Percentiles rank a stretch among this genome's conserved stretches.
Conservation (phyloP, 495 filamentous ascomycete genomes). For the Tuber melanosporum region DNA sequence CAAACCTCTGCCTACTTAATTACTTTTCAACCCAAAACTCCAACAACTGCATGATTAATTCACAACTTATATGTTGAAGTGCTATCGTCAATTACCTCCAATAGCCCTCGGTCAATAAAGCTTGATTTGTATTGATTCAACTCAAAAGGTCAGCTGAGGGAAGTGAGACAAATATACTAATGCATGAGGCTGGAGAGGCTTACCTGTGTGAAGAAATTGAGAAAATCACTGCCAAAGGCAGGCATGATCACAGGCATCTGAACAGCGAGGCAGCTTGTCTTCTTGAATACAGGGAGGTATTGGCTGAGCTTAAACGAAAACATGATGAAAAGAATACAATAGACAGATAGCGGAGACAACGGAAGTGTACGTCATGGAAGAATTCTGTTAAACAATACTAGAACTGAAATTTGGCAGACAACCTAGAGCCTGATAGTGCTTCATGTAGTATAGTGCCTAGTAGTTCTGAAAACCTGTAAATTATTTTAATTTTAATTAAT, state of each 20-base stretch:
- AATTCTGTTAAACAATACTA: no score
- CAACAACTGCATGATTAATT: slow-evolving; percentile 1
- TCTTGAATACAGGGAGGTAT: slow-evolving; percentile 1
- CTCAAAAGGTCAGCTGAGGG: slow-evolving; percentile 11
- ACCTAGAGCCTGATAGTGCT: no score
- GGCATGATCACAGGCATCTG: slow-evolving; percentile 3
- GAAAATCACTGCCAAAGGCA: slow-evolving; percentile 1
- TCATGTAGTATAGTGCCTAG: no score
- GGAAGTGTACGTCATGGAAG: no score
- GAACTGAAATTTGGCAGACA: no score
- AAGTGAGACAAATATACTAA: neutral
- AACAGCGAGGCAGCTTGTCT: slow-evolving; percentile 12
- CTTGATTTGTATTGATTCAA: neutral
- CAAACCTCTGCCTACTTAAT: neutral
- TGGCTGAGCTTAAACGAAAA: slow-evolving; percentile 11
- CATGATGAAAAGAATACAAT: neutral
- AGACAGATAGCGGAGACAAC: no score
- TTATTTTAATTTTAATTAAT: no score
- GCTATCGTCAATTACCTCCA: neutral
- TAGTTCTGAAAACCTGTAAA: no score
- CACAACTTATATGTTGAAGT: slow-evolving; percentile 7
- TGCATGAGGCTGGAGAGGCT: slow-evolving; percentile 4
- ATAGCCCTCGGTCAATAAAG: slow-evolving; percentile 11
- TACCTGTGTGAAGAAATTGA: slow-evolving; percentile 10
- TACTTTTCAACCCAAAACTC: neutral